Percentiles rank a stretch among this genome's conserved stretches.
These are phyloP conservation scores for Bullera alba DNA, from an alignment of 768 basidiomycete species.

Conservation along the genomic window DNA sequence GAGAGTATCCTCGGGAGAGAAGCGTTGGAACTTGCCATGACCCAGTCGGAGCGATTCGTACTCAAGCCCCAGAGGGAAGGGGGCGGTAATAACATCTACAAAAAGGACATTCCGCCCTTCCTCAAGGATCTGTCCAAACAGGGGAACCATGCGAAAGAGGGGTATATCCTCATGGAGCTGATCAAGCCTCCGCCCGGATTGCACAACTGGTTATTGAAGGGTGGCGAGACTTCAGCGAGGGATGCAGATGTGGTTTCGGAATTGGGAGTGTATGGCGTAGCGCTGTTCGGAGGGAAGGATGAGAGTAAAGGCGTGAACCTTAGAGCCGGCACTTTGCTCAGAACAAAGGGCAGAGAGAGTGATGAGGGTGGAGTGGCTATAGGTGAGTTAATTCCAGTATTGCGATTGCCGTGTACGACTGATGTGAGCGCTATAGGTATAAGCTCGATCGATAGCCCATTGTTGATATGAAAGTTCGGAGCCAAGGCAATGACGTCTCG, in stretches of 20 bases:
- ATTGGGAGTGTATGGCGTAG: constrained; percentile 86
- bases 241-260: constrained; percentile 74
- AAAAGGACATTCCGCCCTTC: constrained; percentile 68
- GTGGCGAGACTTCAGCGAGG: constrained; percentile 55
- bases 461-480: background rate
- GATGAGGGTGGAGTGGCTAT: constrained; percentile 88
- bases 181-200: constrained; percentile 68
- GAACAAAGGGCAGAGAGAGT: constrained; percentile 83
- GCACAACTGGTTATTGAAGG: constrained; percentile 69
- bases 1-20: constrained; percentile 45
- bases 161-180: constrained; percentile 94
- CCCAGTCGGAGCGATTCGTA: constrained; percentile 57
- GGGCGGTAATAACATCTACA: constrained; percentile 94
- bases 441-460: background rate
- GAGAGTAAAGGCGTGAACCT: constrained; percentile 53
- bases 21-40: constrained; percentile 54
- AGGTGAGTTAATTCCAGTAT: constrained; percentile 51
- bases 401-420: background rate
- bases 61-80: constrained; percentile 98
- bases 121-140: constrained; percentile 53
- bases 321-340: constrained; percentile 71
- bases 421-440: background rate
- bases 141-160: constrained; percentile 55
- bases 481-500: too few species aligned
- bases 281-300: constrained; percentile 56